A percentile compares a stretch with the other conserved stretches of the same genome.
phyloP scores from a whole-genome alignment of 2,329 filamentous ascomycete species.

The Hymenoscyphus fructigenus region DNA sequence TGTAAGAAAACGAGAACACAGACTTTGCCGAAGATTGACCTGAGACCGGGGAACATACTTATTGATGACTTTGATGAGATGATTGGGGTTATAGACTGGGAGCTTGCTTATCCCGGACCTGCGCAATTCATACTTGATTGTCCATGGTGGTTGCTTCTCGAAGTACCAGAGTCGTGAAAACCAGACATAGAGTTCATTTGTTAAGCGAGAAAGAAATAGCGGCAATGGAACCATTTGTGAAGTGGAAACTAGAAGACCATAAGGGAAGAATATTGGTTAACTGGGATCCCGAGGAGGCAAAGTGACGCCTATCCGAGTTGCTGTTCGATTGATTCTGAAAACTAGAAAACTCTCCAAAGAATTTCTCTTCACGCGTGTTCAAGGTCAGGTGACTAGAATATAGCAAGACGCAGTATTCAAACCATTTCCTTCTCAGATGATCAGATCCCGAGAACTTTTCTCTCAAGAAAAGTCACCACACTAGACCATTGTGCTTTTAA shows the following conservation, averaged over 20 bases:
- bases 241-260: conserved; percentile 36
- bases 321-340: conserved; percentile 13
- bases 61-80: conserved; percentile 1
- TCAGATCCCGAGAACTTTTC: too few species aligned
- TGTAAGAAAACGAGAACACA: conserved; percentile 28
- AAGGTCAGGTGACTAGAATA: too few species aligned
- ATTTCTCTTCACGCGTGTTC: background rate
- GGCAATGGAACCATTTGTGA: conserved; percentile 36
- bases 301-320: conserved; percentile 9
- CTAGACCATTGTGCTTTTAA: too few species aligned
- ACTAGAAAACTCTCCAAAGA: background rate
- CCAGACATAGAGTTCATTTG: conserved; percentile 28
- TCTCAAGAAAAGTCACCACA: too few species aligned
- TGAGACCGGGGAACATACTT: conserved; percentile 38
- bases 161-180: background rate
- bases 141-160: conserved; percentile 20
- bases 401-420: too few species aligned
- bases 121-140: conserved; percentile 5
- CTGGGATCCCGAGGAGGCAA: conserved; percentile 15
- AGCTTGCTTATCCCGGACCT: conserved; percentile 35
- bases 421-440: too few species aligned
- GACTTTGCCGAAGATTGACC: conserved; percentile 40
- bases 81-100: background rate
- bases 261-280: conserved; percentile 19
- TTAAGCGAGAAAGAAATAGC: conserved; percentile 31